Conservation (phyloP, 2,329 filamentous ascomycete genomes). For the Pyrenophora seminiperda region DNA sequence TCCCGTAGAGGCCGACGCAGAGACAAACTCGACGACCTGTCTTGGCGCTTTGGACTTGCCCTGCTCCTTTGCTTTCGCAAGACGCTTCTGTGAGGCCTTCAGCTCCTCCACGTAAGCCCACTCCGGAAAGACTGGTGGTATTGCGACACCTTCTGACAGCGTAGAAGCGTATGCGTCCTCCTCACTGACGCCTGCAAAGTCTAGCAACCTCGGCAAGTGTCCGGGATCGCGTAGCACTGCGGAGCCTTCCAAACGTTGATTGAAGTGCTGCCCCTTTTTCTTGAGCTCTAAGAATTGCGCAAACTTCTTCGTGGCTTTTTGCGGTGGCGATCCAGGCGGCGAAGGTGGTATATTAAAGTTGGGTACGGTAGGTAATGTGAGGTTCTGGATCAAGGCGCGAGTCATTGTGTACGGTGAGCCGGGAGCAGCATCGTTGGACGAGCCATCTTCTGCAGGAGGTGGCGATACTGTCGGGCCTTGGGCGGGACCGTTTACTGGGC, state of each 20-base stretch:
- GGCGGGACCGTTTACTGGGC: constrained; percentile 31
- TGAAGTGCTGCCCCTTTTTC: constrained; percentile 77
- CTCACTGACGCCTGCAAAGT: constrained; percentile 65
- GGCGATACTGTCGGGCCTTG: constrained; percentile 37
- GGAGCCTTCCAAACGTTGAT: constrained; percentile 71
- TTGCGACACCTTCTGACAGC: constrained; percentile 46
- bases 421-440: constrained; percentile 30
- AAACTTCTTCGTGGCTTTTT: constrained; percentile 67
- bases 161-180: constrained; percentile 70
- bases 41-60: constrained; percentile 36
- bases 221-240: constrained; percentile 72
- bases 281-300: constrained; percentile 78
- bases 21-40: constrained; percentile 43
- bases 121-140: constrained; percentile 49
- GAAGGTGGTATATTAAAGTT: constrained; percentile 77
- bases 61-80: constrained; percentile 41
- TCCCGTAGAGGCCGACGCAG: constrained; percentile 26
- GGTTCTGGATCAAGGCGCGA: constrained; percentile 68
- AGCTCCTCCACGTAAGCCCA: constrained; percentile 53
- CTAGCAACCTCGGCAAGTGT: constrained; percentile 72
- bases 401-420: constrained; percentile 70
- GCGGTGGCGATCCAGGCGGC: constrained; percentile 62
- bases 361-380: constrained; percentile 74
- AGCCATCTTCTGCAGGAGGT: constrained; percentile 21
- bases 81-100: constrained; percentile 48